Evolutionary conservation across 2,329 filamentous ascomycete genomes (phyloP).

Genomic region (Clarireedia sp.): DNA sequence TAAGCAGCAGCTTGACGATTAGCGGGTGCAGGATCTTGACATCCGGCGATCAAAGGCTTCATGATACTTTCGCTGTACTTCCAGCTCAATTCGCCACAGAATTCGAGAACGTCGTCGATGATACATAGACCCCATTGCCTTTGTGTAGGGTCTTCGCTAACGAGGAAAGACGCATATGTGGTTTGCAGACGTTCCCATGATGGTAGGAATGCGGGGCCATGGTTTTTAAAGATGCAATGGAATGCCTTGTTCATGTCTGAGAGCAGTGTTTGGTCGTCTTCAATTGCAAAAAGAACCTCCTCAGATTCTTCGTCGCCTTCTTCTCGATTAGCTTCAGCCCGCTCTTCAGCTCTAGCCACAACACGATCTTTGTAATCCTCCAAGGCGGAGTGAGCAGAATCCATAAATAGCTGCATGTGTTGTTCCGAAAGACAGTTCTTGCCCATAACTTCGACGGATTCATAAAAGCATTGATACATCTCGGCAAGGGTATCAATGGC

Average conservation of each 20-base stretch:
- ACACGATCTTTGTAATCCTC: conserved; percentile 91
- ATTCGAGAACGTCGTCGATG: conserved; percentile 95
- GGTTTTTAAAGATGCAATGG: conserved; percentile 98
- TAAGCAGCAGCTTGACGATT: conserved; percentile 96
- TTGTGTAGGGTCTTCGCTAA: conserved; percentile 76
- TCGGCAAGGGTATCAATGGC: conserved; percentile 94
- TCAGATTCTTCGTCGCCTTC: conserved; percentile 87
- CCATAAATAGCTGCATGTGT: conserved; percentile 83
- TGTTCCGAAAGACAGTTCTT: conserved; percentile 69
- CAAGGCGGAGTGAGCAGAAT: conserved; percentile 74
- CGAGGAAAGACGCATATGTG: conserved; percentile 81
- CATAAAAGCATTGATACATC: conserved; percentile 99
- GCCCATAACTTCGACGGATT: conserved; percentile 89
- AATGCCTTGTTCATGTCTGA: conserved; percentile 99
- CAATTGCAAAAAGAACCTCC: conserved; percentile 81
- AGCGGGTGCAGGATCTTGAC: conserved; percentile 76
- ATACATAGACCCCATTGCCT: conserved; percentile 99
- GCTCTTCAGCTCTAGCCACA: conserved; percentile 73
- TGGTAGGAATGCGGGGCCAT: conserved; percentile 74
- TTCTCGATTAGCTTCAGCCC: conserved; percentile 62
- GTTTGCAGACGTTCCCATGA: conserved; percentile 79
- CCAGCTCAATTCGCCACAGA: conserved; percentile 84
- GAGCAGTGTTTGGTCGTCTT: conserved; percentile 92
- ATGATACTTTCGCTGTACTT: conserved; percentile 81
- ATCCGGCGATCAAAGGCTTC: conserved; percentile 76